These are phyloP conservation scores for Corymbia calophylla DNA, from an alignment of 441 rosid species.

Conservation along the genomic window DNA sequence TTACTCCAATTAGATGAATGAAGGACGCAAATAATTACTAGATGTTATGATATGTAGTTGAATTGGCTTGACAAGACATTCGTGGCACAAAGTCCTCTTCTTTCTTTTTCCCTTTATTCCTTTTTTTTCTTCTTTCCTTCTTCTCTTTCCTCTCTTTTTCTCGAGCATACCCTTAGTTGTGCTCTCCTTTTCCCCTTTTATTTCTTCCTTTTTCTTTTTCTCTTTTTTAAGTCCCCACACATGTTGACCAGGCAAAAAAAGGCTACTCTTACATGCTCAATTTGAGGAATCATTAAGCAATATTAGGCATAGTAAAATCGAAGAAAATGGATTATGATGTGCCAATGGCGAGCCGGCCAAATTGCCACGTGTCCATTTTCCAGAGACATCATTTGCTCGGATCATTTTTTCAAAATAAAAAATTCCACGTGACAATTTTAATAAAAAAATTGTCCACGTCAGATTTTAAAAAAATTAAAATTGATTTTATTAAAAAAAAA, in stretches of 20 bases:
- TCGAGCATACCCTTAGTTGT: background rate
- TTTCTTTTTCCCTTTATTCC: background rate
- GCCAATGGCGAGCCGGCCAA: no score
- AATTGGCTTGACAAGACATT: background rate
- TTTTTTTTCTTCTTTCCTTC: accelerated
- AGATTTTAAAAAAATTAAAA: no score
- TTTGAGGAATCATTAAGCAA: background rate
- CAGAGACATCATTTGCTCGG: no score
- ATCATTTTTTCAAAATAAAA: no score
- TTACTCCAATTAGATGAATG: background rate
- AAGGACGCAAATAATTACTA: background rate
- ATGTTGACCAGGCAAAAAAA: background rate
- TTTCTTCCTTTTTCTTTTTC: background rate
- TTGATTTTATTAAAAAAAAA: no score
- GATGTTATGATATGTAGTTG: background rate
- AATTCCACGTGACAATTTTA: no score
- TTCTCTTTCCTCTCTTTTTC: background rate
- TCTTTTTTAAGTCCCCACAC: background rate
- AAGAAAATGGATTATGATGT: no score
- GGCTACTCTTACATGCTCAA: background rate
- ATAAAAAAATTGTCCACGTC: no score
- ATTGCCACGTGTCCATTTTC: no score
- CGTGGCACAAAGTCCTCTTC: accelerated
- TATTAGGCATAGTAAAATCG: background rate
- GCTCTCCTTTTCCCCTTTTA: background rate